Evolutionary conservation across 176 grass and related monocot genomes (phyloP).

Genomic region (Rhynchospora breviuscula): DNA sequence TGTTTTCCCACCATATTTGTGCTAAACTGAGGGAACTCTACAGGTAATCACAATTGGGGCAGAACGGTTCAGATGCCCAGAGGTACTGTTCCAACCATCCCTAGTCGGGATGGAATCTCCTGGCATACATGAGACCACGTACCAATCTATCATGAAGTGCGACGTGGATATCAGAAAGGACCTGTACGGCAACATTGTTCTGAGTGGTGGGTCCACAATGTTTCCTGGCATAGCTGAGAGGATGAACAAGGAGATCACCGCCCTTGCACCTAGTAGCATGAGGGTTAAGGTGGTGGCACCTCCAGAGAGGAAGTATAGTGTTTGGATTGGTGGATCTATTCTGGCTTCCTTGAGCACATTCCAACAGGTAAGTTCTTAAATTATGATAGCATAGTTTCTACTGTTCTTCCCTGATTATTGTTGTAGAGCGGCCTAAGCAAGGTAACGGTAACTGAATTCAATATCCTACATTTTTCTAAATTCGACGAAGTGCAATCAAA

Average conservation of each 20-base stretch:
- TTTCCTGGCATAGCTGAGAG: conserved; percentile 75
- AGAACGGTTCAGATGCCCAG: conserved; percentile 84
- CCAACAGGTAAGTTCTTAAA: conserved; percentile 52
- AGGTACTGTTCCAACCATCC: conserved; percentile 91
- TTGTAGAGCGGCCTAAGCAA: background rate
- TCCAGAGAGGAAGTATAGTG: conserved; percentile 85
- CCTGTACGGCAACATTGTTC: conserved; percentile 78
- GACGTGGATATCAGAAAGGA: conserved; percentile 87
- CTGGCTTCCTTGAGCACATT: conserved; percentile 83
- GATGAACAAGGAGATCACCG: conserved; percentile 86
- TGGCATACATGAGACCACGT: conserved; percentile 74
- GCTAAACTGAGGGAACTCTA: background rate
- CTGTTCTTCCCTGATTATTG: background rate
- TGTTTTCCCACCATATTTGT: background rate
- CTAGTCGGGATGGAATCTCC: conserved; percentile 79
- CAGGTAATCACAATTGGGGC: conserved; percentile 72
- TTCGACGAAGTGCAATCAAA: background rate
- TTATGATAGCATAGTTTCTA: background rate
- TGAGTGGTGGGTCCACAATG: conserved; percentile 87
- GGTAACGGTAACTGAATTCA: background rate
- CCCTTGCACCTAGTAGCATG: conserved; percentile 80
- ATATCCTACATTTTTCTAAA: background rate
- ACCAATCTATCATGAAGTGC: conserved; percentile 87
- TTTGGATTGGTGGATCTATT: conserved; percentile 85
- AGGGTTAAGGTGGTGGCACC: conserved; percentile 86